Evolutionary conservation across 805 yeast species (phyloP).

Genomic region (Sugiyamaella floridensis): DNA sequence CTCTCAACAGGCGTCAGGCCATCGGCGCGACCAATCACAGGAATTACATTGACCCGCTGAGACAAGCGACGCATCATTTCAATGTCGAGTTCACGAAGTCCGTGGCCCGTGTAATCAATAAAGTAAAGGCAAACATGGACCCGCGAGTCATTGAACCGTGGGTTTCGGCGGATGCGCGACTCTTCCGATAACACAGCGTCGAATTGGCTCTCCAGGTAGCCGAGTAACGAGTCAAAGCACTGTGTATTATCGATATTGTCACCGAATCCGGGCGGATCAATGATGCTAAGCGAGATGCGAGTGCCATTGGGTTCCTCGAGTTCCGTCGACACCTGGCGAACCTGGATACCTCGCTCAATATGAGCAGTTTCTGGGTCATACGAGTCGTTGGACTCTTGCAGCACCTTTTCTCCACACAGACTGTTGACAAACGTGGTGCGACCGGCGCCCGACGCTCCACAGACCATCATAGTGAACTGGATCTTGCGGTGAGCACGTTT

Average conservation of each 20-base stretch:
- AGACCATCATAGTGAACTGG: constrained; percentile 59
- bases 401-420: constrained; percentile 46
- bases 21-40: constrained; percentile 78
- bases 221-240: constrained; percentile 44
- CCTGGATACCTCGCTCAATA: constrained; percentile 18
- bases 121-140: constrained; percentile 76
- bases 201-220: constrained; percentile 62
- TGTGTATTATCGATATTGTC: constrained; percentile 61
- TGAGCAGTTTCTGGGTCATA: constrained; percentile 32
- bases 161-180: constrained; percentile 64
- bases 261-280: constrained; percentile 74
- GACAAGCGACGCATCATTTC: constrained; percentile 63
- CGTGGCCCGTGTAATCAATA: constrained; percentile 53
- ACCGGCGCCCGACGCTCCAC: constrained; percentile 71
- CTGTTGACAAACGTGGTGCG: constrained; percentile 67
- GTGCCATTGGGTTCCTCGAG: constrained; percentile 48
- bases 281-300: constrained; percentile 46
- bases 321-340: constrained; percentile 38
- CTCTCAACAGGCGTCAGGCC: constrained; percentile 63
- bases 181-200: constrained; percentile 70
- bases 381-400: constrained; percentile 22
- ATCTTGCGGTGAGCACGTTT: constrained; percentile 41
- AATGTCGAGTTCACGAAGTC: constrained; percentile 62
- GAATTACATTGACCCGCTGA: constrained; percentile 71
- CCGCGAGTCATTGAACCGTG: constrained; percentile 62